These are phyloP conservation scores for Ceratocystis harringtonii DNA, from an alignment of 2,329 filamentous ascomycete species.

Conservation along the genomic window DNA sequence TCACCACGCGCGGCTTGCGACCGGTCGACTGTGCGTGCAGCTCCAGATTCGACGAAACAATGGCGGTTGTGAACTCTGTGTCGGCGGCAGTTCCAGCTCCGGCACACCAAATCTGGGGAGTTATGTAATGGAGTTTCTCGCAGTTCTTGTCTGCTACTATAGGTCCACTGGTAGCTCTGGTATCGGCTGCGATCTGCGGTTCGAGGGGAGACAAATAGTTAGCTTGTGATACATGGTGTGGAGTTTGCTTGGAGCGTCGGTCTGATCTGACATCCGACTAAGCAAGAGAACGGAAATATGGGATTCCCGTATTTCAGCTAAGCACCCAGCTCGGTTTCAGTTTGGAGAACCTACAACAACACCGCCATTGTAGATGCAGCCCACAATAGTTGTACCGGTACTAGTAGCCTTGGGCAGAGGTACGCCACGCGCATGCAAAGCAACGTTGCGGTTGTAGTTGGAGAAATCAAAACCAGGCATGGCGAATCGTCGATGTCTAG, in stretches of 20 bases:
- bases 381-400: constrained; percentile 97
- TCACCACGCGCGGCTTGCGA: constrained; percentile 91
- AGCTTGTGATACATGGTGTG: background rate
- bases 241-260: background rate
- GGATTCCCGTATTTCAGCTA: background rate
- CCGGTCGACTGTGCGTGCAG: constrained; percentile 92
- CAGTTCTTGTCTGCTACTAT: constrained; percentile 99
- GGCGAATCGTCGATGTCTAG: constrained; percentile 25
- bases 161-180: constrained; percentile 86
- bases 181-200: constrained; percentile 86
- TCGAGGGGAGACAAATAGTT: constrained; percentile 34
- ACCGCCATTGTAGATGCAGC: constrained; percentile 89
- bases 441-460: constrained; percentile 98
- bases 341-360: constrained; percentile 55
- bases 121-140: constrained; percentile 98
- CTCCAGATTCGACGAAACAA: constrained; percentile 98
- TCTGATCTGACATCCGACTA: background rate
- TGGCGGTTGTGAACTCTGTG: constrained; percentile 95
- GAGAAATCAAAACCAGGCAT: constrained; percentile 99
- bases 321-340: constrained; percentile 2
- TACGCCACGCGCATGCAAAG: constrained; percentile 83
- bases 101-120: constrained; percentile 97
- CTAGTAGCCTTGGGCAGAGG: constrained; percentile 95
- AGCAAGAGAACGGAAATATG: background rate
- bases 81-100: constrained; percentile 95